Conservation (phyloP, 208 protist species). For the Strigomonas culicis region DNA sequence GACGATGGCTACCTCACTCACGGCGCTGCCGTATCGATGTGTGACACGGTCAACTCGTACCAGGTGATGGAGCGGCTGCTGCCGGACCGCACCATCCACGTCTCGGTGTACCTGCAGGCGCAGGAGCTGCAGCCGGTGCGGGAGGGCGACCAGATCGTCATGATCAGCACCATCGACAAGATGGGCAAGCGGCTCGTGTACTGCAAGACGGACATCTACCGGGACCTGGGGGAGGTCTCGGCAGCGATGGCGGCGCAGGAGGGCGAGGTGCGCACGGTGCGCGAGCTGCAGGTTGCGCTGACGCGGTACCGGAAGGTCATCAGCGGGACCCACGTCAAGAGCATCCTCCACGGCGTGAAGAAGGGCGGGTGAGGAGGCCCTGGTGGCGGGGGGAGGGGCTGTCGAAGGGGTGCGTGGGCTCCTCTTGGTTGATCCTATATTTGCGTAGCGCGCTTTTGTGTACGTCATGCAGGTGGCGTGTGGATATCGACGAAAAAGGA, state of each 20-base stretch:
- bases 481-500: too few species aligned
- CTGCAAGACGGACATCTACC: conserved; percentile 43
- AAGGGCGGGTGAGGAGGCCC: conserved; percentile 4
- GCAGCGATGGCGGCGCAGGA: conserved; percentile 15
- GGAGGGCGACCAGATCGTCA: conserved; percentile 37
- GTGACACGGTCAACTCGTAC: conserved; percentile 63
- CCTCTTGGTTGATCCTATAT: conserved; percentile 2
- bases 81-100: conserved; percentile 39
- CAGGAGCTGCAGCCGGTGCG: conserved; percentile 31
- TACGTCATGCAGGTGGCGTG: too few species aligned
- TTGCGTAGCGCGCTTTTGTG: too few species aligned
- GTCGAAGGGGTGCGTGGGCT: background rate
- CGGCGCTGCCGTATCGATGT: conserved; percentile 42
- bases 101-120: conserved; percentile 59
- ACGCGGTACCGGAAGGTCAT: conserved; percentile 35
- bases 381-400: background rate
- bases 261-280: conserved; percentile 17
- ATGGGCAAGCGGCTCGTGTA: conserved; percentile 70
- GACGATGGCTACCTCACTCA: conserved; percentile 27
- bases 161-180: conserved; percentile 67
- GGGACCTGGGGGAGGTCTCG: conserved; percentile 13
- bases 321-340: conserved; percentile 62
- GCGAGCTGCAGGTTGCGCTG: conserved; percentile 36
- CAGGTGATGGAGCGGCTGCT: conserved; percentile 67
- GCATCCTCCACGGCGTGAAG: conserved; percentile 30